phyloP scores from a whole-genome alignment of 768 basidiomycete genomes.

The Ramaria sp. region DNA sequence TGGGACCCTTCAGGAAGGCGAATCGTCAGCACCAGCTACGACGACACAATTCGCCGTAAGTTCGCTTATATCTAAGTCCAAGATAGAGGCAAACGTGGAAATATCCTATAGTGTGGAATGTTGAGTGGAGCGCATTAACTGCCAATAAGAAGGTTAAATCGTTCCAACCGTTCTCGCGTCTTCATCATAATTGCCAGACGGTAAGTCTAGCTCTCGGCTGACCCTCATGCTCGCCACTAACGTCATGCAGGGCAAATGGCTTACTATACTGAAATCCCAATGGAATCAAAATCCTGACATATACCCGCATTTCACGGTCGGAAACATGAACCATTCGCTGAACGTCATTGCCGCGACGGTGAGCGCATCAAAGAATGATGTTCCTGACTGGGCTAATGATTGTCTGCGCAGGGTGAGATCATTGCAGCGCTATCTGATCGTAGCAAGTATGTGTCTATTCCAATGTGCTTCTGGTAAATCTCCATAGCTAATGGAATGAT shows the following conservation, averaged over 20 bases:
- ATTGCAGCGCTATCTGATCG: constrained; percentile 52
- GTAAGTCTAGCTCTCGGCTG: constrained; percentile 27
- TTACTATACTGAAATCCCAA: constrained; percentile 65
- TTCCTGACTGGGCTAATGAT: background rate
- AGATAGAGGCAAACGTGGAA: background rate
- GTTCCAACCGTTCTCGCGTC: constrained; percentile 49
- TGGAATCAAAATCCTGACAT: constrained; percentile 72
- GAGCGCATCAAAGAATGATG: constrained; percentile 4
- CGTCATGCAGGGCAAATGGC: constrained; percentile 52
- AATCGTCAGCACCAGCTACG: constrained; percentile 79
- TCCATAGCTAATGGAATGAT: background rate
- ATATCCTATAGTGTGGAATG: constrained; percentile 57
- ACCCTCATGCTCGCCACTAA: background rate
- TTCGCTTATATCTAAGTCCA: constrained; percentile 8
- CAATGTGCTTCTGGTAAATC: background rate
- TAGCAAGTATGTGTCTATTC: constrained; percentile 30
- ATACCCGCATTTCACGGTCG: constrained; percentile 81
- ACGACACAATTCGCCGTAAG: constrained; percentile 64
- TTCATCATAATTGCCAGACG: constrained; percentile 73
- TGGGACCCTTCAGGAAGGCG: constrained; percentile 76
- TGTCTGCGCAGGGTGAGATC: constrained; percentile 50
- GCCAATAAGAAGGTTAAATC: constrained; percentile 35
- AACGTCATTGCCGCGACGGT: constrained; percentile 69
- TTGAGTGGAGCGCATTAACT: constrained; percentile 39
- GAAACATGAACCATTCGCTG: constrained; percentile 67